Conservation (phyloP, 495 filamentous ascomycete species). For the Polyplosphaeria fusca region DNA sequence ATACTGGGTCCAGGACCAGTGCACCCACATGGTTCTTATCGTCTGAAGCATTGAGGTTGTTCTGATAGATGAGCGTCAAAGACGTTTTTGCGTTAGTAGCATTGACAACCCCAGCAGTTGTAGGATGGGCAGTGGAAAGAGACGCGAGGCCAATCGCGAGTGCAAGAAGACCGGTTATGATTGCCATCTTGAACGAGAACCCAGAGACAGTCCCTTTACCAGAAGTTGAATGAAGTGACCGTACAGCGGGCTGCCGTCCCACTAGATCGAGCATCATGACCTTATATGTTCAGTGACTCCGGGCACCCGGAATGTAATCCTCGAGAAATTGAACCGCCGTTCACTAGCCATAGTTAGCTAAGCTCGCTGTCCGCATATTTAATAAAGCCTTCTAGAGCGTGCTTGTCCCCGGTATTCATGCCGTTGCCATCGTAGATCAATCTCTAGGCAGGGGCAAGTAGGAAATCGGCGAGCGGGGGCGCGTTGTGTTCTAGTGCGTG, state of each 20-base stretch:
- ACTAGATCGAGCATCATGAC: no score
- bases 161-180: conserved; percentile 14
- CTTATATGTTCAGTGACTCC: conserved; percentile 5
- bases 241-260: no score
- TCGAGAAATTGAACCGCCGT: not conserved
- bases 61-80: conserved; percentile 48
- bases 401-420: not conserved
- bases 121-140: conserved; percentile 4
- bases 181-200: not conserved
- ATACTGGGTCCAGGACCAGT: conserved; percentile 43
- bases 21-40: conserved; percentile 47
- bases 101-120: not conserved
- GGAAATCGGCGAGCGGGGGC: not conserved
- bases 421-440: conserved; percentile 7
- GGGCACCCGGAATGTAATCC: conserved; percentile 18
- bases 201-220: not conserved
- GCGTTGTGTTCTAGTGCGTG: no score
- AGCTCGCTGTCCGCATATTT: not conserved
- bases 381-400: conserved; percentile 20
- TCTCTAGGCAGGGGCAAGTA: conserved; percentile 10
- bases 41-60: conserved; percentile 50
- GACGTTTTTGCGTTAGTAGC: conserved; percentile 42
- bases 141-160: not conserved
- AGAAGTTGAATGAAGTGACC: not conserved
- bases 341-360: conserved; percentile 6